Conservation (phyloP, 192 early-diverging fungal genomes). For the Backusella morwellensis region DNA sequence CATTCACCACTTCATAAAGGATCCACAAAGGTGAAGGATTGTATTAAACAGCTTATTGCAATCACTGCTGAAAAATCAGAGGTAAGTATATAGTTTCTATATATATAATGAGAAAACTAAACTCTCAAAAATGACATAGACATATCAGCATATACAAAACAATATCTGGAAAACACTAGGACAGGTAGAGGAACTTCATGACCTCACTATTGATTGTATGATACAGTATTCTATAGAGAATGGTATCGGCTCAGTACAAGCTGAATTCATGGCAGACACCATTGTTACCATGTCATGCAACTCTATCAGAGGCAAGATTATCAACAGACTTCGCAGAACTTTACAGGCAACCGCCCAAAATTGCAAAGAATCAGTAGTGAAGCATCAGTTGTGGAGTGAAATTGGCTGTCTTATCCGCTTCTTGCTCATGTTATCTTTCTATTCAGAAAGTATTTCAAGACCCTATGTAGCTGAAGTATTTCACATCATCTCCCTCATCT, state of each 20-base stretch:
- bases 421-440: conserved; percentile 83
- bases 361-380: conserved; percentile 60
- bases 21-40: conserved; percentile 60
- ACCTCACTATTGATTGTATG: conserved; percentile 73
- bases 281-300: conserved; percentile 71
- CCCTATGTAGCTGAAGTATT: conserved; percentile 82
- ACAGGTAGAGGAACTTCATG: conserved; percentile 69
- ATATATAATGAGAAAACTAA: not conserved
- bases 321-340: conserved; percentile 67
- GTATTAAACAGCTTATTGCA: conserved; percentile 71
- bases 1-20: conserved; percentile 33
- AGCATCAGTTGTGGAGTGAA: conserved; percentile 84
- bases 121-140: conserved; percentile 33
- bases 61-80: conserved; percentile 67
- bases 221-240: conserved; percentile 72
- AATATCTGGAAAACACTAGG: conserved; percentile 80
- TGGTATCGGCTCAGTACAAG: conserved; percentile 68
- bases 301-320: conserved; percentile 75
- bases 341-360: conserved; percentile 68
- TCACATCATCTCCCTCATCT: conserved; percentile 76
- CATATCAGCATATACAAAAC: conserved; percentile 79
- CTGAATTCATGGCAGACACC: conserved; percentile 83
- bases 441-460: conserved; percentile 60
- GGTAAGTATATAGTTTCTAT: conserved; percentile 25
- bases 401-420: conserved; percentile 83